Percentiles rank a stretch among this genome's conserved stretches.
Evolutionary conservation across 1,284 basidiomycete genomes (phyloP).

Genomic region (Tilletiaria anomala): DNA sequence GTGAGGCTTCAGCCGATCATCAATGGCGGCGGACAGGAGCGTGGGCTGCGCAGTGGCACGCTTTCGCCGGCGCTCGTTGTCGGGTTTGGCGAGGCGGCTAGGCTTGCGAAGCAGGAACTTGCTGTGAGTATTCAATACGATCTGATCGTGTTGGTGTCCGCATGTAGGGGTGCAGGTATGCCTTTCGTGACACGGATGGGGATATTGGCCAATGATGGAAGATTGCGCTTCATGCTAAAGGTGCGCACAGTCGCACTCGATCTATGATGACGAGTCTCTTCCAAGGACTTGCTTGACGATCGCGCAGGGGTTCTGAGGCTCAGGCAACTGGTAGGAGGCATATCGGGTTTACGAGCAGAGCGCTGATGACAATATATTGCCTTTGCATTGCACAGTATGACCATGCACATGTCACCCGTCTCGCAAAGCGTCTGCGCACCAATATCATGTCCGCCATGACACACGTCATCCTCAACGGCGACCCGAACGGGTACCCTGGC

Average conservation of each 20-base stretch:
- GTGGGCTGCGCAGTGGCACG: slow-evolving; percentile 85
- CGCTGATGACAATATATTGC: too few relatives aligned
- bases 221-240: too few relatives aligned
- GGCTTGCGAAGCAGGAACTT: slow-evolving; percentile 85
- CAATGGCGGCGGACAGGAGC: slow-evolving; percentile 92
- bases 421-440: slow-evolving; percentile 69
- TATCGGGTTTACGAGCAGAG: too few relatives aligned
- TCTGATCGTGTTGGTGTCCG: too few relatives aligned
- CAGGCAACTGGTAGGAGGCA: too few relatives aligned
- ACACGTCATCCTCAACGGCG: slow-evolving; percentile 86
- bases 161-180: too few relatives aligned
- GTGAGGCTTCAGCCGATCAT: slow-evolving; percentile 90
- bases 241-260: too few relatives aligned
- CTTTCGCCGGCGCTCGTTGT: slow-evolving; percentile 78
- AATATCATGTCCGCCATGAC: slow-evolving; percentile 72
- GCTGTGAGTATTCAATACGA: slow-evolving; percentile 52
- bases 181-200: too few relatives aligned
- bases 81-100: slow-evolving; percentile 86
- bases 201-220: too few relatives aligned
- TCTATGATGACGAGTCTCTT: too few relatives aligned
- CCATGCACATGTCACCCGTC: slow-evolving; percentile 57
- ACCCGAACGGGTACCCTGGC: slow-evolving; percentile 51
- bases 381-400: slow-evolving; percentile 57
- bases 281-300: too few relatives aligned
- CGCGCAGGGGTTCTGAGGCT: too few relatives aligned